Percentiles rank a stretch among this genome's conserved stretches.
phyloP scores from a whole-genome alignment of 2,329 filamentous ascomycete genomes.

The Paramyrothecium sp. region DNA sequence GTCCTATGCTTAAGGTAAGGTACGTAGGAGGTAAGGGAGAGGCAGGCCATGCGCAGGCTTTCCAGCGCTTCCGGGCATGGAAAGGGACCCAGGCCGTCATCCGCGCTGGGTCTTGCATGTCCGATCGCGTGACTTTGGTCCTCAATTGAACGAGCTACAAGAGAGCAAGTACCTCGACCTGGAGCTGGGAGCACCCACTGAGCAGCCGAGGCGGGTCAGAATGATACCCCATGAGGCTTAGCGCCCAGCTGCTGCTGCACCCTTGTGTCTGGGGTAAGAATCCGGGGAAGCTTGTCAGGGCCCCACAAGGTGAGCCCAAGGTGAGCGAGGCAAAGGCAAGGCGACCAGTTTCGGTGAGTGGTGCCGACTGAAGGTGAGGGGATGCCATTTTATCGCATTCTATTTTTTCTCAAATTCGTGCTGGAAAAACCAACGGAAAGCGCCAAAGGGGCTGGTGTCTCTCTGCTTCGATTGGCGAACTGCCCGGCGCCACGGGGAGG shows the following conservation, averaged over 20 bases:
- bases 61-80: neutral
- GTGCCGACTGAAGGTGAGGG: too few species aligned
- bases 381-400: too few species aligned
- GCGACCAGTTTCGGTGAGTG: too few species aligned
- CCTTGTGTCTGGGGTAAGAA: slow-evolving; percentile 21
- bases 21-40: neutral
- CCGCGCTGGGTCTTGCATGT: neutral
- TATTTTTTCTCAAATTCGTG: too few species aligned
- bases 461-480: neutral
- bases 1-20: neutral
- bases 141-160: slow-evolving; percentile 6
- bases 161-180: slow-evolving; percentile 22
- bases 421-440: neutral
- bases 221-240: slow-evolving; percentile 19
- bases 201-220: neutral
- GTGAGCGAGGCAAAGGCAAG: too few species aligned
- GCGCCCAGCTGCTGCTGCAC: slow-evolving; percentile 14
- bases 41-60: neutral
- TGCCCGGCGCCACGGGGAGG: neutral
- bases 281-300: slow-evolving; percentile 31
- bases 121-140: slow-evolving; percentile 29
- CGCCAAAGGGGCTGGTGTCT: neutral
- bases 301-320: slow-evolving; percentile 14
- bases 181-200: slow-evolving; percentile 22
- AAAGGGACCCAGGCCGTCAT: neutral